A percentile compares a stretch with the other conserved stretches of the same genome.
phyloP scores from a whole-genome alignment of 805 yeast genomes.

The Lipomyces oligophaga region DNA sequence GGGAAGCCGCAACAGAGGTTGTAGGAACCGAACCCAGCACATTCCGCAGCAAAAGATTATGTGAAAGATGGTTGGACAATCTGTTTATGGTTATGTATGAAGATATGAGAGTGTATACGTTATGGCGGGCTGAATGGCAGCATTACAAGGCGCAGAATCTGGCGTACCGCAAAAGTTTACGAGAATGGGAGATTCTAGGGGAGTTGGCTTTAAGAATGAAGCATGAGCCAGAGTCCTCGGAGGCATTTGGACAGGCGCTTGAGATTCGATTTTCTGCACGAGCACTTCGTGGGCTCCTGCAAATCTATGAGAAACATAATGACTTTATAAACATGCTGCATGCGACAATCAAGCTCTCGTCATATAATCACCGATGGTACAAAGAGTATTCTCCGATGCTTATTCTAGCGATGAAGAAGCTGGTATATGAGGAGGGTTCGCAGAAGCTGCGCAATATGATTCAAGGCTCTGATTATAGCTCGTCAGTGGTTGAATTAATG shows the following conservation, averaged over 20 bases:
- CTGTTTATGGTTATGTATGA: conserved; percentile 67
- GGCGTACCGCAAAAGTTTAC: conserved; percentile 67
- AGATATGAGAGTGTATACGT: conserved; percentile 66
- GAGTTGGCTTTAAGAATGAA: conserved; percentile 78
- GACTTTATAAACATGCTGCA: conserved; percentile 54
- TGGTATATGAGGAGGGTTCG: conserved; percentile 28
- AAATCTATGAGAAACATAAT: conserved; percentile 49
- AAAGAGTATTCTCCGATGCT: conserved; percentile 47
- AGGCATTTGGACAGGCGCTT: conserved; percentile 73
- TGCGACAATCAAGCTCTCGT: conserved; percentile 68
- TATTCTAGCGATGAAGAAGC: conserved; percentile 16
- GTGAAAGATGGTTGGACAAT: conserved; percentile 78
- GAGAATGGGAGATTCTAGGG: conserved; percentile 93
- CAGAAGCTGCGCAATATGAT: conserved; percentile 48
- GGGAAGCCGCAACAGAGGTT: conserved; percentile 1
- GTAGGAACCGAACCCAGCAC: conserved; percentile 5
- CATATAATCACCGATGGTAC: conserved; percentile 99
- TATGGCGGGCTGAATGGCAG: conserved; percentile 89
- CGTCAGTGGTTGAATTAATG: conserved; percentile 57
- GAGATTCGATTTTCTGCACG: conserved; percentile 73
- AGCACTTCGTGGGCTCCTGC: conserved; percentile 69
- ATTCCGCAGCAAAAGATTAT: conserved; percentile 50
- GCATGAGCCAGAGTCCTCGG: conserved; percentile 81
- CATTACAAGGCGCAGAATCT: conserved; percentile 87
- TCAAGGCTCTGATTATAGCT: conserved; percentile 59